Evolutionary conservation across 2,329 filamentous ascomycete genomes (phyloP).

Genomic region (Albifimbria verrucaria): DNA sequence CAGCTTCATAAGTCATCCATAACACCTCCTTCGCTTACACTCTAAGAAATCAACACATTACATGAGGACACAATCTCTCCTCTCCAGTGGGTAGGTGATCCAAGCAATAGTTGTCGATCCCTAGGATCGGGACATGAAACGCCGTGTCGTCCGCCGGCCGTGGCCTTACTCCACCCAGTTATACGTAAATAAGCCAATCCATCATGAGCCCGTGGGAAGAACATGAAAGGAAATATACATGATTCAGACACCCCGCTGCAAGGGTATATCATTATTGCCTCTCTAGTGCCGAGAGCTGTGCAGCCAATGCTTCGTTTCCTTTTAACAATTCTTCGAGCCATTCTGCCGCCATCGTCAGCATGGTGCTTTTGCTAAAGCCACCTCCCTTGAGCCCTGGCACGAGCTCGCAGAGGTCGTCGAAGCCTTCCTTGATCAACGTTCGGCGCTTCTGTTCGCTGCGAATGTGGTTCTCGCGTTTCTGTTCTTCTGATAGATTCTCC

Average conservation of each 20-base stretch:
- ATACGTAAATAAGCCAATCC: no score
- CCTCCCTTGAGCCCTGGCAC: slow-evolving; percentile 73
- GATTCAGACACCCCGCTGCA: background rate
- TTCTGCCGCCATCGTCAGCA: slow-evolving; percentile 70
- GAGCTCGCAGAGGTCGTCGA: slow-evolving; percentile 72
- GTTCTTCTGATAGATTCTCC: slow-evolving; percentile 75
- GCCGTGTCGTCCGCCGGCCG: no score
- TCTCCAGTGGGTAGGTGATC: no score
- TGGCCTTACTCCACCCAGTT: no score
- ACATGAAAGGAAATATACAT: background rate
- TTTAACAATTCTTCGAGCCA: slow-evolving; percentile 72
- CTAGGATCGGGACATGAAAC: no score
- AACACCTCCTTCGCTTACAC: no score
- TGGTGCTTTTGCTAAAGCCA: slow-evolving; percentile 79
- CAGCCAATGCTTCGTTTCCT: slow-evolving; percentile 61
- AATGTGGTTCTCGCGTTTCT: slow-evolving; percentile 85
- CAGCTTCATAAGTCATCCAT: no score
- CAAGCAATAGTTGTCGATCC: no score
- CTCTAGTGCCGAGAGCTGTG: slow-evolving; percentile 43
- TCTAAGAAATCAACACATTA: no score
- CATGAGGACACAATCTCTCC: no score
- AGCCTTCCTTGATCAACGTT: slow-evolving; percentile 77
- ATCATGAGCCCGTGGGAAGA: no score
- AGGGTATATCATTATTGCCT: slow-evolving; percentile 10
- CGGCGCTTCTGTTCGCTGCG: slow-evolving; percentile 83